phyloP scores from a whole-genome alignment of 139 green algal genomes.

The Desmodesmus armatus region DNA sequence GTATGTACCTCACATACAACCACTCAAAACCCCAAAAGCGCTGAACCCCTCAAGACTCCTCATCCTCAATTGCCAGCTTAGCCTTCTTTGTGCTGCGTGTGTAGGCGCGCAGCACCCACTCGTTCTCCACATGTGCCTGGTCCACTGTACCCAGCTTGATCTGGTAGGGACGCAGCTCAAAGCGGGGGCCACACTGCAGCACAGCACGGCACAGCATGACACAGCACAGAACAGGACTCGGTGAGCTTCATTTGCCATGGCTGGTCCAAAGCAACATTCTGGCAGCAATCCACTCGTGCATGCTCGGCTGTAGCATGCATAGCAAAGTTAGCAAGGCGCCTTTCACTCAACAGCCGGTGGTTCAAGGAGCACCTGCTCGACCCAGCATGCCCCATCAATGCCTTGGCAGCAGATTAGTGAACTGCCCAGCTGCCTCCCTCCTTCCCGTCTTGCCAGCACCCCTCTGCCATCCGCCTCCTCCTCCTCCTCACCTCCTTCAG shows the following conservation, averaged over 20 bases:
- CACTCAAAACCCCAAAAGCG: neutral
- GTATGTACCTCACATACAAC: too few relatives aligned
- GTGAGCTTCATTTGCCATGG: neutral
- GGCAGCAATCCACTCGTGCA: too few relatives aligned
- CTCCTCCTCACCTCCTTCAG: slow-evolving; percentile 77
- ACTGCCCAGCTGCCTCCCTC: too few relatives aligned
- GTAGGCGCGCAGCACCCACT: slow-evolving; percentile 85
- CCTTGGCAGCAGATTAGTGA: too few relatives aligned
- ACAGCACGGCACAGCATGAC: neutral
- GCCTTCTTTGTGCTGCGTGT: slow-evolving; percentile 79
- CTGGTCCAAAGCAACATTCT: too few relatives aligned
- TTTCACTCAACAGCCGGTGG: neutral
- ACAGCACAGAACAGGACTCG: neutral
- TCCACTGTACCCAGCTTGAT: slow-evolving; percentile 91
- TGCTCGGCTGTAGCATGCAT: neutral
- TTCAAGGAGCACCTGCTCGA: neutral
- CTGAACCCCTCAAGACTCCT: neutral
- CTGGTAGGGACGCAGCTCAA: slow-evolving; percentile 94
- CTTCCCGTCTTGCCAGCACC: too few relatives aligned
- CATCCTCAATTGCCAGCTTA: slow-evolving; percentile 56
- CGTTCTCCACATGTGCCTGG: slow-evolving; percentile 84
- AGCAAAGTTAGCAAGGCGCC: neutral
- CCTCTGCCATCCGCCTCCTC: too few relatives aligned
- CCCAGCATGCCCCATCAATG: neutral
- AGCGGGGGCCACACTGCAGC: slow-evolving; percentile 77